A percentile compares a stretch with the other conserved stretches of the same genome.
Conservation (phyloP, 352 stramenopile species). For the Pythium aquatile region DNA sequence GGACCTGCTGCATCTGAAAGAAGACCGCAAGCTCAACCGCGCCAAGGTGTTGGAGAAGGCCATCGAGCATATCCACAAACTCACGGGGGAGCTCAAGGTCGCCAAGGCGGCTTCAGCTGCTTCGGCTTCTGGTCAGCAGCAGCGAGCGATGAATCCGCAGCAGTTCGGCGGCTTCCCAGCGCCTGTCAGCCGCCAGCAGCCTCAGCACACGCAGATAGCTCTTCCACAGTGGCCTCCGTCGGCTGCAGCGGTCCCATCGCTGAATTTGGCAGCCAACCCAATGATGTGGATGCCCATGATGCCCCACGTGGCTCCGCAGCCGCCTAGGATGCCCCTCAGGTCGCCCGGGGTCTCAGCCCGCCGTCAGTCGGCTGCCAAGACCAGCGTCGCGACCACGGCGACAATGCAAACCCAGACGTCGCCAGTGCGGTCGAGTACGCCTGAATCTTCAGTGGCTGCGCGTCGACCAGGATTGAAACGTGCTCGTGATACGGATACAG, state of each 20-base stretch:
- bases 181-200: background rate
- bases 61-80: constrained; percentile 58
- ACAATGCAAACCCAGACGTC: constrained; percentile 9
- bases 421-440: background rate
- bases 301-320: background rate
- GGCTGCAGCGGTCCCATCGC: background rate
- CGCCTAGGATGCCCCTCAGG: background rate
- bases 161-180: background rate
- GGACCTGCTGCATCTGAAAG: constrained; percentile 52
- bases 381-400: background rate
- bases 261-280: background rate
- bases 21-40: constrained; percentile 64
- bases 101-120: constrained; percentile 16
- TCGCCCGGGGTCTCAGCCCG: background rate
- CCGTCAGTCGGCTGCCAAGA: background rate
- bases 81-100: constrained; percentile 38
- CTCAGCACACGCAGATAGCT: background rate
- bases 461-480: constrained; percentile 12
- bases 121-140: background rate
- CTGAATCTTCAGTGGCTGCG: background rate
- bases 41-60: constrained; percentile 68
- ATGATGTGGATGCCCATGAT: constrained; percentile 25
- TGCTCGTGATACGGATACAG: background rate
- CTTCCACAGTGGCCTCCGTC: constrained; percentile 1
- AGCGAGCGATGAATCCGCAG: constrained; percentile 1